Conservation (phyloP, 2,329 filamentous ascomycete genomes). For the Conoideocrella luteorostrata region DNA sequence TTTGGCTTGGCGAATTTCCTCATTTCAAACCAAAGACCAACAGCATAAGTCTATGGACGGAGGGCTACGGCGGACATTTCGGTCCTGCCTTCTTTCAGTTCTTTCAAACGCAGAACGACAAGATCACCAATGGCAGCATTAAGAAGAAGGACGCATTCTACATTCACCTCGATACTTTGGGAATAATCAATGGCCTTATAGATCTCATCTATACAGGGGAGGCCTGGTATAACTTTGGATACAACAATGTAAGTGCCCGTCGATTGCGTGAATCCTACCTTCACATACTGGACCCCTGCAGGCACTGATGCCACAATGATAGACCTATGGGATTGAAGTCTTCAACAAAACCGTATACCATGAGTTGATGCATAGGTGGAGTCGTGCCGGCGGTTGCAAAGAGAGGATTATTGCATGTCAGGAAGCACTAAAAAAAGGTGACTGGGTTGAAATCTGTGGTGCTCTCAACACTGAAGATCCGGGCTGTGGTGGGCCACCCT, state of each 20-base stretch:
- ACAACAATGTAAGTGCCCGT: conserved; percentile 51
- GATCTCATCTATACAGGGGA: conserved; percentile 56
- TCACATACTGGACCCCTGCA: too few species aligned
- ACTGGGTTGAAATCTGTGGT: conserved; percentile 46
- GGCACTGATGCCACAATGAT: background rate
- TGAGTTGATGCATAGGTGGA: conserved; percentile 22
- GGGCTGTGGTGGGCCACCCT: conserved; percentile 44
- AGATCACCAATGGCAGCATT: conserved; percentile 24
- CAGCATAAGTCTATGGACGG: conserved; percentile 59
- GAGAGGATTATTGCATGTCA: conserved; percentile 48
- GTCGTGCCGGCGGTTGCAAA: conserved; percentile 40
- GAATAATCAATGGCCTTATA: conserved; percentile 64
- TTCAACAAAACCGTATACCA: conserved; percentile 40
- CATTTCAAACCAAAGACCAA: conserved; percentile 47
- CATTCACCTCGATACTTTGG: conserved; percentile 52
- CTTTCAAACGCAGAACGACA: conserved; percentile 58
- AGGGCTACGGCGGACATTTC: conserved; percentile 66
- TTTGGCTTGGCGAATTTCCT: conserved; percentile 51
- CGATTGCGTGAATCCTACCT: too few species aligned
- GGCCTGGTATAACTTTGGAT: conserved; percentile 49
- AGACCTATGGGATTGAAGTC: conserved; percentile 50
- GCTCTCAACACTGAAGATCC: conserved; percentile 39
- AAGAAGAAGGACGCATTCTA: conserved; percentile 39
- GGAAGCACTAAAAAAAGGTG: conserved; percentile 37
- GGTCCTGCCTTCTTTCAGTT: conserved; percentile 55